phyloP scores from a whole-genome alignment of 768 basidiomycete species.

The Mycena metata region DNA sequence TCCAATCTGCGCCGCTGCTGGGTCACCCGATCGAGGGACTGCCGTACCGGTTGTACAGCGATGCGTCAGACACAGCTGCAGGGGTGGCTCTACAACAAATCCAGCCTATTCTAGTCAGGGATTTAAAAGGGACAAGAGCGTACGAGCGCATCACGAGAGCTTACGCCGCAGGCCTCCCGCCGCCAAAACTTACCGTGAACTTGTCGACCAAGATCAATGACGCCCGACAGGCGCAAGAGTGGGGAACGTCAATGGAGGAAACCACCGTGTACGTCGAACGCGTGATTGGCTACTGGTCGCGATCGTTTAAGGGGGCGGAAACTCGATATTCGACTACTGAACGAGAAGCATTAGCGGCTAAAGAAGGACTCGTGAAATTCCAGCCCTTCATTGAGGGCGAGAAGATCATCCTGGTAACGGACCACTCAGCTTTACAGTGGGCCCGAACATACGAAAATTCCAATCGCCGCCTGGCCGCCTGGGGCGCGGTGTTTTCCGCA shows the following conservation, averaged over 20 bases:
- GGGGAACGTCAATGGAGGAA: constrained; percentile 13
- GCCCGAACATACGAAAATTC: too few relatives aligned
- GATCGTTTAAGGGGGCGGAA: constrained; percentile 3
- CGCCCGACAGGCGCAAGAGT: background rate
- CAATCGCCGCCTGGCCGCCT: constrained; percentile 33
- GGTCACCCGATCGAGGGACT: background rate
- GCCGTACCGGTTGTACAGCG: too few relatives aligned
- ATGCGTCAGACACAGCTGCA: too few relatives aligned
- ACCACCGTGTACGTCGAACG: constrained; percentile 35
- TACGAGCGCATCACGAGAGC: constrained; percentile 18
- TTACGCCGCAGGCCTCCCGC: background rate
- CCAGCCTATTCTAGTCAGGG: constrained; percentile 10
- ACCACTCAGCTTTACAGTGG: too few relatives aligned
- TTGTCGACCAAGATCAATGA: background rate
- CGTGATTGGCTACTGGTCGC: constrained; percentile 34
- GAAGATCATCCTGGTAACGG: background rate
- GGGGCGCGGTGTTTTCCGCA: constrained; percentile 44
- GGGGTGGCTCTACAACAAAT: constrained; percentile 17
- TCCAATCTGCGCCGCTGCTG: constrained; percentile 6
- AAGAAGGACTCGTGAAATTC: background rate
- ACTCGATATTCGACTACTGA: background rate
- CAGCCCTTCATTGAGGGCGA: constrained; percentile 11
- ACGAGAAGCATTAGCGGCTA: too few relatives aligned
- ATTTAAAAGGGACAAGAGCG: constrained; percentile 15
- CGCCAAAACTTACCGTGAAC: background rate